A percentile compares a stretch with the other conserved stretches of the same genome.
Conservation (phyloP, 2,329 filamentous ascomycete genomes). For the Penicillium sp. region DNA sequence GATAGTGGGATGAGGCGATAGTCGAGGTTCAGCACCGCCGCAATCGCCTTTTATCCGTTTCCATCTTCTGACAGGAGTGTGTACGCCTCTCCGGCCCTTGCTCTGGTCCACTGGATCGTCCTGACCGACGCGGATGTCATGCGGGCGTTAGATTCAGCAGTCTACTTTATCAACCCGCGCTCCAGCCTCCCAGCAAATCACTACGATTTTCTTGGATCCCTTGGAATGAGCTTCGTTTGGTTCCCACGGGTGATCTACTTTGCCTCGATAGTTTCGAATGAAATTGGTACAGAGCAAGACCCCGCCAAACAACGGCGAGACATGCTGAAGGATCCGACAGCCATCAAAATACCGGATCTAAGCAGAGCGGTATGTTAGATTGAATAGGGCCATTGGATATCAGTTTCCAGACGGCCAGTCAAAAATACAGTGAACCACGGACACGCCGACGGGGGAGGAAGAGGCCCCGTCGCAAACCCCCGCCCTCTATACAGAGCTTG, state of each 20-base stretch:
- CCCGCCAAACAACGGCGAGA: slow-evolving; percentile 15
- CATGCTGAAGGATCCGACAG: slow-evolving; percentile 18
- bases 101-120: slow-evolving; percentile 28
- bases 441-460: slow-evolving; percentile 1
- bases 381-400: background rate
- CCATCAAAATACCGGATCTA: slow-evolving; percentile 10
- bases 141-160: slow-evolving; percentile 41
- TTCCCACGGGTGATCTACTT: slow-evolving; percentile 27
- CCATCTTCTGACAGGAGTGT: background rate
- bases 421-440: slow-evolving; percentile 7
- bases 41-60: slow-evolving; percentile 18
- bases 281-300: slow-evolving; percentile 1
- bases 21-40: slow-evolving; percentile 22
- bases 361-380: background rate
- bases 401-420: background rate
- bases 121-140: slow-evolving; percentile 35
- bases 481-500: background rate
- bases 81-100: background rate
- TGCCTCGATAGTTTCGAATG: slow-evolving; percentile 10
- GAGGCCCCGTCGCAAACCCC: slow-evolving; percentile 1
- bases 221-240: background rate
- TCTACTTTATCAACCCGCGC: slow-evolving; percentile 36
- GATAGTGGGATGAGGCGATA: slow-evolving; percentile 12
- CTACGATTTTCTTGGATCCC: slow-evolving; percentile 14
- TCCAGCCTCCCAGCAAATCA: slow-evolving; percentile 33